Evolutionary conservation across 768 basidiomycete species (phyloP).

Genomic region (Pisolithus sp.): DNA sequence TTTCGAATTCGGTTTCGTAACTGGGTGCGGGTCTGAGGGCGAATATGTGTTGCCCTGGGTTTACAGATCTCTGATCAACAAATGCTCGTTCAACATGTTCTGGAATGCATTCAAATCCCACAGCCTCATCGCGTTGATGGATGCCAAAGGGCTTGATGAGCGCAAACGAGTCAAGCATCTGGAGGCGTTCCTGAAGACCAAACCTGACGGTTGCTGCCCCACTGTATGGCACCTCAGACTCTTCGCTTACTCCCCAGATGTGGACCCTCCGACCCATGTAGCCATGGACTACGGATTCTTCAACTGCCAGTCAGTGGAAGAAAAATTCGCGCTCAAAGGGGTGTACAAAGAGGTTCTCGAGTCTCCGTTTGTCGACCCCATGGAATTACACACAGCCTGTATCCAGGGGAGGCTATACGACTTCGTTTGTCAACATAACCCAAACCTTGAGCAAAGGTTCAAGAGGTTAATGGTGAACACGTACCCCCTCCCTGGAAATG

Average conservation of each 20-base stretch:
- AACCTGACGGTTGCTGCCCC: slow-evolving; percentile 8
- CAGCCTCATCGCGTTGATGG: slow-evolving; percentile 21
- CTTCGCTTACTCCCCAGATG: slow-evolving; percentile 12
- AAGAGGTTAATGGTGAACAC: slow-evolving; percentile 24
- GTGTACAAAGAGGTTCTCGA: slow-evolving; percentile 27
- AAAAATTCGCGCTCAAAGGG: slow-evolving; percentile 21
- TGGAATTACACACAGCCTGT: slow-evolving; percentile 31
- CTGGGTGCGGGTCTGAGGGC: not conserved
- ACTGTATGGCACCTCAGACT: slow-evolving; percentile 35
- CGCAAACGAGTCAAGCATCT: slow-evolving; percentile 10
- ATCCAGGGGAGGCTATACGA: slow-evolving; percentile 27
- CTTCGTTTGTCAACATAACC: slow-evolving; percentile 16
- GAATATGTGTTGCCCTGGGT: not conserved
- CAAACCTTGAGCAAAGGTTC: slow-evolving; percentile 16
- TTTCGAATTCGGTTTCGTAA: slow-evolving; percentile 12
- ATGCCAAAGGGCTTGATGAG: slow-evolving; percentile 11
- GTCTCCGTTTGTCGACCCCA: slow-evolving; percentile 17
- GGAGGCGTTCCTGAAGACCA: slow-evolving; percentile 19
- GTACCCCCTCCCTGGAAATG: slow-evolving; percentile 12
- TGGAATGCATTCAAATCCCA: slow-evolving; percentile 20
- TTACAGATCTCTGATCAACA: slow-evolving; percentile 20
- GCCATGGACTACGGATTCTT: slow-evolving; percentile 31
- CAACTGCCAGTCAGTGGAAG: slow-evolving; percentile 25
- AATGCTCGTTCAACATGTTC: slow-evolving; percentile 33
- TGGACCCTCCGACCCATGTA: slow-evolving; percentile 7